Percentiles rank a stretch among this genome's conserved stretches.
Evolutionary conservation across 345 rosid genomes (phyloP).

Genomic region (Linum trigynum): DNA sequence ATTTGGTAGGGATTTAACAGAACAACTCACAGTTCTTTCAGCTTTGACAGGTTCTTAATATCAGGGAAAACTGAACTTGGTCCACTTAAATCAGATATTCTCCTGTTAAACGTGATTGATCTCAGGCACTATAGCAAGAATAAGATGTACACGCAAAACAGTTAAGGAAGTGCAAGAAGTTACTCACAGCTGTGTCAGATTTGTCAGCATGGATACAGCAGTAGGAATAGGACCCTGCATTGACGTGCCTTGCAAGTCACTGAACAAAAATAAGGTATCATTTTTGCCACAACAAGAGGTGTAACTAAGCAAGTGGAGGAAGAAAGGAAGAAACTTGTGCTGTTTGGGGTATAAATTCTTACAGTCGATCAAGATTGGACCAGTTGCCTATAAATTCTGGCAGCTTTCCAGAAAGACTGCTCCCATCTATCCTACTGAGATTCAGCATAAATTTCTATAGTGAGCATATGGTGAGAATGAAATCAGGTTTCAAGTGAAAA

Average conservation of each 20-base stretch:
- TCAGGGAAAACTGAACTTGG: constrained; percentile 41
- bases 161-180: neutral
- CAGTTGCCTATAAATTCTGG: constrained; percentile 79
- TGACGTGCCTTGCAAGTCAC: constrained; percentile 74
- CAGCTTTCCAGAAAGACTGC: constrained; percentile 53
- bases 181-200: constrained; percentile 41
- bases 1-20: neutral
- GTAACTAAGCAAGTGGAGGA: neutral
- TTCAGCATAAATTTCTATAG: neutral
- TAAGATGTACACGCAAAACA: no score
- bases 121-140: neutral
- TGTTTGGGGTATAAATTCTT: constrained; percentile 18
- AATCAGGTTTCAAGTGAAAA: neutral
- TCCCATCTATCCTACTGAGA: constrained; percentile 76
- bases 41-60: constrained; percentile 20
- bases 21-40: constrained; percentile 42
- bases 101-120: constrained; percentile 26
- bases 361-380: constrained; percentile 53
- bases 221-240: constrained; percentile 85
- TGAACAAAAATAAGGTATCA: constrained; percentile 16
- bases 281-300: neutral
- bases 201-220: constrained; percentile 40
- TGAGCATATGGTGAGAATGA: neutral
- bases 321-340: constrained; percentile 23
- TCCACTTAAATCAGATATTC: constrained; percentile 59